Conservation (phyloP, 768 basidiomycete genomes). For the Termitomyces sp. region DNA sequence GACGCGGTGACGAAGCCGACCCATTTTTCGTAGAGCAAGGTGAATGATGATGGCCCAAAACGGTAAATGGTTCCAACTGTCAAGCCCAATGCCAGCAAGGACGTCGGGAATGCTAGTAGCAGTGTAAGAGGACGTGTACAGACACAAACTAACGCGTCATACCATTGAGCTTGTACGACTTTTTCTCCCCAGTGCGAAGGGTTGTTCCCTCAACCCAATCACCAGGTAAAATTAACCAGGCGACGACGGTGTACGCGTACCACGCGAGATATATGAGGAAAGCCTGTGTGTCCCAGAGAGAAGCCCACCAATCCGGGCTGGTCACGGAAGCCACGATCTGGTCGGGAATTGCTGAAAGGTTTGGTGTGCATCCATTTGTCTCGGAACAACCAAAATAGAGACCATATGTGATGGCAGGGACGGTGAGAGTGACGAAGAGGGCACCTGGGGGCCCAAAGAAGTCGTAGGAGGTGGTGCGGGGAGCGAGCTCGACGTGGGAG, state of each 20-base stretch:
- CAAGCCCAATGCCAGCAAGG: constrained; percentile 76
- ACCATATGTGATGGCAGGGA: constrained; percentile 67
- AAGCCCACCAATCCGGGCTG: constrained; percentile 56
- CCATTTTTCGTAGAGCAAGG: constrained; percentile 91
- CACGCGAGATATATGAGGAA: constrained; percentile 74
- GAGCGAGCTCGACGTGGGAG: constrained; percentile 42
- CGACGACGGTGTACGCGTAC: constrained; percentile 82
- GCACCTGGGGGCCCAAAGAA: constrained; percentile 83
- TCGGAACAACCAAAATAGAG: constrained; percentile 81
- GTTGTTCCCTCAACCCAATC: constrained; percentile 66
- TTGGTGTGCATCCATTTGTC: constrained; percentile 61
- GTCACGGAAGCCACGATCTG: constrained; percentile 43
- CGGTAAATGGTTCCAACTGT: constrained; percentile 64
- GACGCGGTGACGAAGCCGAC: constrained; percentile 84
- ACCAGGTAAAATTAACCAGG: constrained; percentile 78
- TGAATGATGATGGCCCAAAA: constrained; percentile 75
- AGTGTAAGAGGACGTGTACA: neutral
- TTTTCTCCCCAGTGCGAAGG: constrained; percentile 70
- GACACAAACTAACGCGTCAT: constrained; percentile 14
- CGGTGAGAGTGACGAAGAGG: constrained; percentile 58
- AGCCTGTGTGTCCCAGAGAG: constrained; percentile 82
- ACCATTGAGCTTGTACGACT: constrained; percentile 96
- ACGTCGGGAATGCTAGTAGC: constrained; percentile 82
- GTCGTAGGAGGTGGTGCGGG: constrained; percentile 69
- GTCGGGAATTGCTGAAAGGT: constrained; percentile 33